phyloP scores from a whole-genome alignment of 2,329 filamentous ascomycete species.

The Stagonosporopsis rhizophila region DNA sequence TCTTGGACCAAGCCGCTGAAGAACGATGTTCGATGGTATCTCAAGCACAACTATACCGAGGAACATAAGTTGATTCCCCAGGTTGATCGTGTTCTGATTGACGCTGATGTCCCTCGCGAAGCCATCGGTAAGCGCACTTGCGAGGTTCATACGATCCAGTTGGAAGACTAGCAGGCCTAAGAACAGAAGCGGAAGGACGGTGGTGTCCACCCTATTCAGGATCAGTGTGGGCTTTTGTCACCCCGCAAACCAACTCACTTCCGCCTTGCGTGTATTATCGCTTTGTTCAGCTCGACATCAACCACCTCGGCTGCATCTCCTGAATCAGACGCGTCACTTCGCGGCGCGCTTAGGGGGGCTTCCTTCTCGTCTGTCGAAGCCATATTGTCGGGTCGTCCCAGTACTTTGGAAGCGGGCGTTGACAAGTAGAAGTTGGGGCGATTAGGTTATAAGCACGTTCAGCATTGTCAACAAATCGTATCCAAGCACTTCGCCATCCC shows the following conservation, averaged over 20 bases:
- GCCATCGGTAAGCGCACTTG: constrained; percentile 59
- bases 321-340: constrained; percentile 13
- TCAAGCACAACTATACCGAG: constrained; percentile 59
- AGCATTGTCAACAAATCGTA: neutral
- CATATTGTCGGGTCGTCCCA: constrained; percentile 12
- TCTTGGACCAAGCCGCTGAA: constrained; percentile 46
- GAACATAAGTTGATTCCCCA: constrained; percentile 63
- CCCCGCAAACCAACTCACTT: constrained; percentile 21
- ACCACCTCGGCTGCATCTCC: constrained; percentile 3
- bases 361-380: constrained; percentile 20
- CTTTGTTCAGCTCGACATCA: constrained; percentile 18
- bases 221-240: neutral
- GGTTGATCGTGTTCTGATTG: constrained; percentile 57
- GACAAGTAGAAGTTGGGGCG: neutral
- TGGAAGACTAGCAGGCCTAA: constrained; percentile 61
- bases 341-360: constrained; percentile 1
- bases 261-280: constrained; percentile 23
- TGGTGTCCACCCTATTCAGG: constrained; percentile 52
- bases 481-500: constrained; percentile 10
- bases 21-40: constrained; percentile 60
- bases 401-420: neutral
- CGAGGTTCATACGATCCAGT: constrained; percentile 62
- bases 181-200: constrained; percentile 58
- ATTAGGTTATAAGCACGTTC: neutral
- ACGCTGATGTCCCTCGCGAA: constrained; percentile 55